Evolutionary conservation across 2,329 filamentous ascomycete genomes (phyloP), one percentile per base, ranked within the genome.

Genomic region (Trichophyton equinum): DNA sequence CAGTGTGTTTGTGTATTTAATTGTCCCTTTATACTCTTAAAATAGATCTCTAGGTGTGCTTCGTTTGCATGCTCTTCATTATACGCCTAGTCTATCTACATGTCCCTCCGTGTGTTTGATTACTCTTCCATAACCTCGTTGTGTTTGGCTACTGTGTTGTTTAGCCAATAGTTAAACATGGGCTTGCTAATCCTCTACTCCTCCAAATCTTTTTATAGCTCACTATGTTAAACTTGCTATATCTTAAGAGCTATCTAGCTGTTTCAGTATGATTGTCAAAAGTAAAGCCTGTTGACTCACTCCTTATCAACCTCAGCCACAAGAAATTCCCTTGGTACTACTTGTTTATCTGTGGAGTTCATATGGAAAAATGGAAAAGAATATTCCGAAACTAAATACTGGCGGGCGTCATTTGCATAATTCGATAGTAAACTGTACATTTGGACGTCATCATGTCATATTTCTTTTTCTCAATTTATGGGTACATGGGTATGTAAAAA

Each of bases 391-490:
- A 1, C 11, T 7, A 13, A 38, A 38, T 7, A 38, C 9, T 7
- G 11, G 11, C 46, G 9, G 11, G 11, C 46, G 9, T 51, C 11
- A 25, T 25, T 51, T 15, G 8, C 25, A 20, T 49, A 51, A 8
- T 11, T 51, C 11, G 1, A 51, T 7, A n/a, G 27, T 11, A 36
- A 8, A 36, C 2, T 36, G 27, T 33, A n/a, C 27, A 55, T 51
- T 27, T 33, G 13, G 38, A 15, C 15, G 51, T 55, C 30, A 55
- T 36, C n/a, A 18, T 27, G 8, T 55, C n/a, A 30, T 55, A 55
- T 55, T 55, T 18, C 27, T 51, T 51, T 51, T 55, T 55, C 8
- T 55, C 51, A 55, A 55, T 33, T 55, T 55, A 55, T 20, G 51
- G 51, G 9, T 55, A 55, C 51, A 55, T 22, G 30, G 8, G 27